phyloP scores from a whole-genome alignment of 2,329 filamentous ascomycete genomes.

The Fusarium nygamai region DNA sequence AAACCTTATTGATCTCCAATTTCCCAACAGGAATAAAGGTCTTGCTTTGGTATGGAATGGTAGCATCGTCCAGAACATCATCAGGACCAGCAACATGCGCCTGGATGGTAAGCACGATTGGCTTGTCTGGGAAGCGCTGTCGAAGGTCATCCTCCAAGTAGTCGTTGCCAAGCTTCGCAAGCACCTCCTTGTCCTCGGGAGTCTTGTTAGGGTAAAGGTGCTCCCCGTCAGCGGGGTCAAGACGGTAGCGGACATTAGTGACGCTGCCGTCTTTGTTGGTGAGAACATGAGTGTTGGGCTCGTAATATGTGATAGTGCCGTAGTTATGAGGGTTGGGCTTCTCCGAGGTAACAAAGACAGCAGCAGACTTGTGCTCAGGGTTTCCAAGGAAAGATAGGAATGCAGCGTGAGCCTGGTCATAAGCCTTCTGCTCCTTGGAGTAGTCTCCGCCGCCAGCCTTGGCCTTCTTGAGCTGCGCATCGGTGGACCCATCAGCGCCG shows the following conservation, averaged over 20 bases:
- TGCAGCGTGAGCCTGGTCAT: not conserved
- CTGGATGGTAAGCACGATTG: conserved; percentile 19
- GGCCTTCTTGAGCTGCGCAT: not conserved
- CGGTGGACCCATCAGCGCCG: not conserved
- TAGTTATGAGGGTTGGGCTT: conserved; percentile 26
- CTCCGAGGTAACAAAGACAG: conserved; percentile 1
- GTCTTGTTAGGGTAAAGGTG: conserved; percentile 15
- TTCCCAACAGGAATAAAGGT: not conserved
- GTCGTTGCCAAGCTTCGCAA: not conserved
- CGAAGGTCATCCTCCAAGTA: conserved; percentile 21
- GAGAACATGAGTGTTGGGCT: conserved; percentile 22
- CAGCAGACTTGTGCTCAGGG: not conserved
- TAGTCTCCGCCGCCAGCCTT: not conserved
- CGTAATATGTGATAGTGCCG: conserved; percentile 24
- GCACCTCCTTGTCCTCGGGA: not conserved
- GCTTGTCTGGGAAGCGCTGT: conserved; percentile 9
- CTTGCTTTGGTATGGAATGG: not conserved
- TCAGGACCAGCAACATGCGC: conserved; percentile 16
- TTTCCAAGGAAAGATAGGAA: not conserved
- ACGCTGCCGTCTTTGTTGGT: conserved; percentile 7
- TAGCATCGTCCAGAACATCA: conserved; percentile 9
- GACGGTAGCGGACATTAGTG: conserved; percentile 21
- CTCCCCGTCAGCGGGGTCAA: conserved; percentile 1
- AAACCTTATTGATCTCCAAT: conserved; percentile 21
- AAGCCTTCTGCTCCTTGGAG: not conserved